Evolutionary conservation across 177 flowering plant genomes (phyloP), one percentile per base, ranked within the genome.

Genomic region (Vitis hybrid): DNA sequence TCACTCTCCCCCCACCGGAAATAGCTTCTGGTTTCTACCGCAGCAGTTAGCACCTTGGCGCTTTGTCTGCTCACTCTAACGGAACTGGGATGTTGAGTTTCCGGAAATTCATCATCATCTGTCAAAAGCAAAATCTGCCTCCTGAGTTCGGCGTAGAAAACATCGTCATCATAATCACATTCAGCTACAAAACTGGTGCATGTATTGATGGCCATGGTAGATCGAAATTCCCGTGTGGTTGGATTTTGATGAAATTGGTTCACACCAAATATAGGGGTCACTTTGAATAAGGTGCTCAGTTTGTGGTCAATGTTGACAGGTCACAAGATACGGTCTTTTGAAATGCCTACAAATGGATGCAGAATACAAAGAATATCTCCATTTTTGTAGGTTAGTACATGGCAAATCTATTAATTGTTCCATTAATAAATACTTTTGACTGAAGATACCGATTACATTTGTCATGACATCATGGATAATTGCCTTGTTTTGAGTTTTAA

Each of bases 331-430:
- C 19, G 70, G 72, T 59, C 47, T 17, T 63, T 18, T 75, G 54
- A 73, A 58, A 61, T 59, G 78, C 59, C 68, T 71, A 68, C 69
- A 78, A 69, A 68, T 72, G 77, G 77, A 61, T 20, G 50, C 47
- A 24, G 66, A 65, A 28, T 69, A 63, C 73, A 64, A 14, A 64
- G 74, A 75, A 75, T 70, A 71, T 80, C 54, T 64, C 59, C 2
- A 10, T 19, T 68, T 71, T 73, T 82, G 79, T 68, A 56, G 2
- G 63, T 67, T 75, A 69, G 53, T 73, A 3, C 70, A 58, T 78
- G 73, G 44, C 8, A 4, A 24, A 38, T 78, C 33, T 47, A 53
- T 50, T 33, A 54, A 60, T 56, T 59, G 53, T 12, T 11, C 11
- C 12, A 15, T 65, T 50, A 66, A 38, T 38, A 38, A 3, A 38